A percentile compares a stretch with the other conserved stretches of the same genome.
Evolutionary conservation across 2,329 filamentous ascomycete species (phyloP).

Genomic region (Monosporascus sp.): DNA sequence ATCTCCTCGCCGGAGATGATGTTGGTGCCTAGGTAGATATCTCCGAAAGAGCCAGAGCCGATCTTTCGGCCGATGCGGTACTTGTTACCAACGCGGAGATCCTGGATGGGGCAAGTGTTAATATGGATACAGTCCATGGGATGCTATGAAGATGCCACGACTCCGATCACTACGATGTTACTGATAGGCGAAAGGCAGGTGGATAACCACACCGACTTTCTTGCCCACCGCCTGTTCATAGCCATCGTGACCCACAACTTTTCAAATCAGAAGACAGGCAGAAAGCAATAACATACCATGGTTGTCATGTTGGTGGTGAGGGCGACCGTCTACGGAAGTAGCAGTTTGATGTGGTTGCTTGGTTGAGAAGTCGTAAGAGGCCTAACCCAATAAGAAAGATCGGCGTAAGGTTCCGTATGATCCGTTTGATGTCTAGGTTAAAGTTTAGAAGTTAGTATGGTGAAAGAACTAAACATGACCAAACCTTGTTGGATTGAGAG

Average conservation of each 20-base stretch:
- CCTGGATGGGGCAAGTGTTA: constrained; percentile 47
- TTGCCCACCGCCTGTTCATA: neutral
- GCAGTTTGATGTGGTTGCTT: neutral
- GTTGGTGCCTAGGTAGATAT: constrained; percentile 98
- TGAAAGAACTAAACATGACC: neutral
- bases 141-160: neutral
- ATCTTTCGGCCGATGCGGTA: constrained; percentile 99
- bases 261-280: neutral
- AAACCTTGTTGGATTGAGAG: no score
- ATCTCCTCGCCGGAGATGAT: constrained; percentile 99
- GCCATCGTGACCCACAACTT: neutral
- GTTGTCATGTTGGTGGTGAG: constrained; percentile 27
- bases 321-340: neutral
- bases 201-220: neutral
- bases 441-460: neutral
- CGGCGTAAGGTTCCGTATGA: neutral
- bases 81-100: constrained; percentile 98
- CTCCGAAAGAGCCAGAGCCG: constrained; percentile 93
- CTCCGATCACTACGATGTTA: neutral
- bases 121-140: neutral
- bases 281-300: constrained; percentile 24
- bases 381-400: neutral
- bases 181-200: neutral
- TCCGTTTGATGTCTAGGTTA: neutral
- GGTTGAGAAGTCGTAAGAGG: neutral